Conservation (phyloP, 1,284 basidiomycete species). For the Microbotryum scabiosae region DNA sequence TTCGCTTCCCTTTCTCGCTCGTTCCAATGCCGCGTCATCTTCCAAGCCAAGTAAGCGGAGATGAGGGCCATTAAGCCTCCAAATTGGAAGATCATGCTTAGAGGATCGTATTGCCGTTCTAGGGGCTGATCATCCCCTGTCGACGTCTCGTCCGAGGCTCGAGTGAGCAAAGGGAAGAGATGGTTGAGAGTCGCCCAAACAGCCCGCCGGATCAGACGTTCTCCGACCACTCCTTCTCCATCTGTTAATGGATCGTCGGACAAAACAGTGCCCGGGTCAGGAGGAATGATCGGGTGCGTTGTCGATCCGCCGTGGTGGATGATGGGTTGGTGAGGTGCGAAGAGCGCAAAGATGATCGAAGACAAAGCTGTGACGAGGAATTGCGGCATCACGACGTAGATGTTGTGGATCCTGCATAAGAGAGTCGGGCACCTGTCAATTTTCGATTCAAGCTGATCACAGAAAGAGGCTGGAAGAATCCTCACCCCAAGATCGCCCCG, state of each 20-base stretch:
- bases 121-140: neutral
- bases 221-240: neutral
- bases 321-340: constrained; percentile 39
- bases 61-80: constrained; percentile 29
- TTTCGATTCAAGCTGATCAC: neutral
- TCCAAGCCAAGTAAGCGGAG: constrained; percentile 29
- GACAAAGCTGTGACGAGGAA: constrained; percentile 47
- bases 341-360: constrained; percentile 45
- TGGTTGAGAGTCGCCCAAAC: neutral
- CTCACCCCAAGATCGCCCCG: constrained; percentile 62
- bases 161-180: neutral
- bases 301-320: constrained; percentile 1
- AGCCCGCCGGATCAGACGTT: neutral
- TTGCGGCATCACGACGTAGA: constrained; percentile 66
- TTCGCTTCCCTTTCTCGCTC: constrained; percentile 1
- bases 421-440: constrained; percentile 4
- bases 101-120: constrained; percentile 22
- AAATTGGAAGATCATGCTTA: constrained; percentile 33
- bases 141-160: neutral
- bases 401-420: constrained; percentile 66
- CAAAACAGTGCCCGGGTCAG: neutral
- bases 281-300: neutral
- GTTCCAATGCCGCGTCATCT: constrained; percentile 13
- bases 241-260: neutral
- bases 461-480: neutral